Percentiles rank a stretch among this genome's conserved stretches.
Conservation (phyloP, 2,329 filamentous ascomycete species). For the Trichoderma atroviride region DNA sequence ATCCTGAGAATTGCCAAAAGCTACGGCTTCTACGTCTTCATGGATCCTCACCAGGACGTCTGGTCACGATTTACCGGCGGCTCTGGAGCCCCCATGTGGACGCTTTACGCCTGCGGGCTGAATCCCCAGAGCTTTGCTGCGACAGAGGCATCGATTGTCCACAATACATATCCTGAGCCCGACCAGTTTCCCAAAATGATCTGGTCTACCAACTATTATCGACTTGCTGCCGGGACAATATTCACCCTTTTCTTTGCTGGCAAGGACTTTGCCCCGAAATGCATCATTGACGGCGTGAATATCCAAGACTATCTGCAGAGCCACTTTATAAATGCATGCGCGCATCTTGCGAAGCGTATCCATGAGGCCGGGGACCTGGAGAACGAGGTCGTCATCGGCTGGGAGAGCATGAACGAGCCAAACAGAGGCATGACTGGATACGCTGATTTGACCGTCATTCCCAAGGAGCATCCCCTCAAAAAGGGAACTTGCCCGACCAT, state of each 20-base stretch:
- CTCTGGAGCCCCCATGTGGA: constrained; percentile 97
- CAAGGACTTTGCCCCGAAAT: constrained; percentile 90
- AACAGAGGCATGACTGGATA: constrained; percentile 86
- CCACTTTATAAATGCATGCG: constrained; percentile 80
- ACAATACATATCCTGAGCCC: constrained; percentile 88
- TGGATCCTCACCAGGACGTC: constrained; percentile 99
- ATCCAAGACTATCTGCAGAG: constrained; percentile 93
- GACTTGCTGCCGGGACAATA: constrained; percentile 83
- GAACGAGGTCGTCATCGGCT: constrained; percentile 85
- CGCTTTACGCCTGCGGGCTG: constrained; percentile 88
- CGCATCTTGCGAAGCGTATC: constrained; percentile 80
- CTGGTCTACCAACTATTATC: constrained; percentile 96
- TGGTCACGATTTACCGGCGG: constrained; percentile 96
- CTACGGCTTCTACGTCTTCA: constrained; percentile 95
- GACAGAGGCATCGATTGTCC: constrained; percentile 90
- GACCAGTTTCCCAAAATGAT: constrained; percentile 96
- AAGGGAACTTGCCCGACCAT: constrained; percentile 92
- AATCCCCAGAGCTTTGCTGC: constrained; percentile 82
- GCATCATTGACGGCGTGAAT: constrained; percentile 90
- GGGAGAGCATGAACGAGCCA: constrained; percentile 96
- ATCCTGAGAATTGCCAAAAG: constrained; percentile 80
- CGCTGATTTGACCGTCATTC: constrained; percentile 78
- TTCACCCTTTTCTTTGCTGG: constrained; percentile 95
- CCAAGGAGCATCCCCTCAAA: constrained; percentile 84
- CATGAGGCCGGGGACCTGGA: constrained; percentile 88